These are phyloP conservation scores for Trichosanthes truncata DNA, from an alignment of 306 rosid species.

Conservation along the genomic window DNA sequence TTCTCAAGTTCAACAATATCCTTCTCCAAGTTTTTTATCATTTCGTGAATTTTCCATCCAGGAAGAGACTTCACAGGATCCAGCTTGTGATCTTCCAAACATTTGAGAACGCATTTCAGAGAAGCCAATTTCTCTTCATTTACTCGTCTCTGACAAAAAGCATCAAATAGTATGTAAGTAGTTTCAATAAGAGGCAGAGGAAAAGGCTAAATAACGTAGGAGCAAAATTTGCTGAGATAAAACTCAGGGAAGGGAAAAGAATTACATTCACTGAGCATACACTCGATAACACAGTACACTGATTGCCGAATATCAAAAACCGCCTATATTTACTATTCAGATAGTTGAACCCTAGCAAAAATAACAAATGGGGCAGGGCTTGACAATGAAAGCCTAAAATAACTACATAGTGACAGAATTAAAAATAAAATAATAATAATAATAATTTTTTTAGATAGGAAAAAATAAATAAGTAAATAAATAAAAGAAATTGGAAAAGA, in stretches of 20 bases:
- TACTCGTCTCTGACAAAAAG: conserved; percentile 36
- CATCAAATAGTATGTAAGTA: background rate
- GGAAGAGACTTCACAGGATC: conserved; percentile 37
- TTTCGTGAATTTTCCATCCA: conserved; percentile 40
- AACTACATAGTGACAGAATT: background rate
- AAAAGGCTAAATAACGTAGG: background rate
- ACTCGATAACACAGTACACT: background rate
- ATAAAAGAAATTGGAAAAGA: background rate
- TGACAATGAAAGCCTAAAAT: background rate
- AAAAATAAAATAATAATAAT: background rate
- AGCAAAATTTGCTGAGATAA: background rate
- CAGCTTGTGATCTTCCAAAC: conserved; percentile 41
- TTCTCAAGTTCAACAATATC: conserved; percentile 21
- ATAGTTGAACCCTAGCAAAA: too few relatives aligned
- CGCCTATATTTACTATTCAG: too few relatives aligned
- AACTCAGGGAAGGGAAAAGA: background rate
- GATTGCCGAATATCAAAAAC: background rate
- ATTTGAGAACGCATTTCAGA: conserved; percentile 37
- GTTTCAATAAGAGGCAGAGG: background rate
- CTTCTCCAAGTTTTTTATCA: conserved; percentile 32
- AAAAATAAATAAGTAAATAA: background rate
- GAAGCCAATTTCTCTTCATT: conserved; percentile 42
- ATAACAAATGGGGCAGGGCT: background rate
- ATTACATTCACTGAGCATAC: background rate
- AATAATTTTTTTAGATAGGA: too few relatives aligned